Conservation (phyloP, 2,329 filamentous ascomycete species). For the Fusarium xyrophilum region DNA sequence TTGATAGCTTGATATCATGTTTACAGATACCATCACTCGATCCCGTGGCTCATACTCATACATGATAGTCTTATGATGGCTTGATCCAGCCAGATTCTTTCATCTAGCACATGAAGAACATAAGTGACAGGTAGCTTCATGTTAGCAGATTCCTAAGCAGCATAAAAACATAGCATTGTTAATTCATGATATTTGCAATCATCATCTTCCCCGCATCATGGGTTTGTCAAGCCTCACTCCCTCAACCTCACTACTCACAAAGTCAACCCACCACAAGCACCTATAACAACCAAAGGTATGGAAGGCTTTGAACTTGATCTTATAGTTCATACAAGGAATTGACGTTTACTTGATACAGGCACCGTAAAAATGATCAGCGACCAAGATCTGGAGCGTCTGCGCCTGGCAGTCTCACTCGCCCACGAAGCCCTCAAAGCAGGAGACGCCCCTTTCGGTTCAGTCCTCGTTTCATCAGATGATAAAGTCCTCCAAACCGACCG, state of each 20-base stretch:
- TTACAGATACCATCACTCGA: neutral
- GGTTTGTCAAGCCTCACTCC: conserved; percentile 1
- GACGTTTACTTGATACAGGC: neutral
- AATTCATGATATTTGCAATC: neutral
- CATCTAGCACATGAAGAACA: neutral
- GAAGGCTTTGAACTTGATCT: accelerated
- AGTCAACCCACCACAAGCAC: neutral
- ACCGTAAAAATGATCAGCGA: conserved; percentile 15
- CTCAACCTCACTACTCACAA: neutral
- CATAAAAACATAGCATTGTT: accelerated
- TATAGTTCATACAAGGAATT: neutral
- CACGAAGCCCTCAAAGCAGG: conserved; percentile 48
- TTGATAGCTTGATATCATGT: accelerated
- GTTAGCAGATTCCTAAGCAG: neutral
- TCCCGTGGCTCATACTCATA: neutral
- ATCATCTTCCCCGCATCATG: conserved; percentile 28
- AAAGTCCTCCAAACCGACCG: conserved; percentile 44
- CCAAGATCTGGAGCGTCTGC: conserved; percentile 20
- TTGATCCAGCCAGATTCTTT: neutral
- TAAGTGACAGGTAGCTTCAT: neutral
- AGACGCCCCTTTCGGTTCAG: conserved; percentile 48
- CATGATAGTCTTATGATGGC: neutral
- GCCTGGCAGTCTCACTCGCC: conserved; percentile 43
- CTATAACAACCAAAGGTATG: neutral
- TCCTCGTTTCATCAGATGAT: conserved; percentile 43